Conservation (phyloP, 768 basidiomycete genomes). For the Pisolithus orientalis region DNA sequence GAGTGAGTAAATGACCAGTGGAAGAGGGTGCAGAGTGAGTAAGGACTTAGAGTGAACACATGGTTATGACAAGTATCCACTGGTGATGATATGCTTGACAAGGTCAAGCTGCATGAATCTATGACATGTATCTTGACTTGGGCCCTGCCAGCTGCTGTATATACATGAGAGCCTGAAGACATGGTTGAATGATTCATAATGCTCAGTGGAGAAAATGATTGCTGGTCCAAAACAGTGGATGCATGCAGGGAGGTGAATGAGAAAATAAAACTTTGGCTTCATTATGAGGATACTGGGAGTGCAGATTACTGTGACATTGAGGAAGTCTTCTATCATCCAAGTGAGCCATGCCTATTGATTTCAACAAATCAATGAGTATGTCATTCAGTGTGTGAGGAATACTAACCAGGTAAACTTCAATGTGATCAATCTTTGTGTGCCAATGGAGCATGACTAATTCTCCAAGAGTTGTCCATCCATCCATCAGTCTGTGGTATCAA, state of each 20-base stretch:
- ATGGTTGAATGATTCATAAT: conserved; percentile 34
- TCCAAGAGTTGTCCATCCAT: background rate
- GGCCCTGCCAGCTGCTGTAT: conserved; percentile 30
- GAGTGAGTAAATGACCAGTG: too few relatives aligned
- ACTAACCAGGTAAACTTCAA: too few relatives aligned
- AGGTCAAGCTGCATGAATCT: conserved; percentile 7
- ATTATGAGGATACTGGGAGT: conserved; percentile 5
- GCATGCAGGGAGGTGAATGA: conserved; percentile 12
- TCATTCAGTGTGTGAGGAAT: too few relatives aligned
- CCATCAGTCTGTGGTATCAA: background rate
- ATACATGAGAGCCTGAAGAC: conserved; percentile 32
- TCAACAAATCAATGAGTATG: background rate
- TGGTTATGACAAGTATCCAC: too few relatives aligned
- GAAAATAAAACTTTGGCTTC: background rate
- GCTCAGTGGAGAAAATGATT: conserved; percentile 30
- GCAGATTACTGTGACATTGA: conserved; percentile 6
- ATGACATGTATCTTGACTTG: conserved; percentile 30
- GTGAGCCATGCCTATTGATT: conserved; percentile 16
- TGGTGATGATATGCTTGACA: background rate
- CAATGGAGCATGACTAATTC: background rate
- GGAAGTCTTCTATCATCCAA: conserved; percentile 15
- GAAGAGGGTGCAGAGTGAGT: too few relatives aligned
- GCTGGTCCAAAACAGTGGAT: conserved; percentile 30
- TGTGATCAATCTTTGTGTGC: too few relatives aligned
- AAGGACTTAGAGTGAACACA: too few relatives aligned